Percentiles rank a stretch among this genome's conserved stretches.
phyloP scores from a whole-genome alignment of 2,329 filamentous ascomycete species.

The Hypoxylon sp. region DNA sequence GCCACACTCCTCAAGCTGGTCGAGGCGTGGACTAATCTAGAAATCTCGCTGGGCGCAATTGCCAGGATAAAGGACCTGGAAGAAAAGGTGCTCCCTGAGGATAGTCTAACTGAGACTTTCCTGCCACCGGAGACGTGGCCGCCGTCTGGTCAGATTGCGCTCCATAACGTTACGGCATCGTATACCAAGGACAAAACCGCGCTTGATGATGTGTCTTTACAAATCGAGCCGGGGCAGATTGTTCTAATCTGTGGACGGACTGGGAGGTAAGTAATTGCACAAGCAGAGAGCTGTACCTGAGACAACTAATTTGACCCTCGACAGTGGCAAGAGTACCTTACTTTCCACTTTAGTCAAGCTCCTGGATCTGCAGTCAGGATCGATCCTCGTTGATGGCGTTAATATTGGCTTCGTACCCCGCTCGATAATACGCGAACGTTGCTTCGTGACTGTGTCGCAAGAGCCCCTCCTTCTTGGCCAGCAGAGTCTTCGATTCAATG shows the following conservation, averaged over 20 bases:
- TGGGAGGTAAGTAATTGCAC: conserved; percentile 49
- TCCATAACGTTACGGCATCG: conserved; percentile 42
- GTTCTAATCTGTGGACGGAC: conserved; percentile 62
- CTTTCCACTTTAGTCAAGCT: conserved; percentile 36
- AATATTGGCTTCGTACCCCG: conserved; percentile 38
- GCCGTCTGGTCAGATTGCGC: conserved; percentile 36
- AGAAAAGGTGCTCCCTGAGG: conserved; percentile 35
- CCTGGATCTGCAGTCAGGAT: conserved; percentile 40
- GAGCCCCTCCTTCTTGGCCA: conserved; percentile 40
- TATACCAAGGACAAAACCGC: conserved; percentile 40
- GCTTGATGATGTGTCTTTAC: conserved; percentile 40
- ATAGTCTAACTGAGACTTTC: background rate
- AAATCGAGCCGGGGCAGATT: conserved; percentile 53
- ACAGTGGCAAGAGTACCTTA: conserved; percentile 50
- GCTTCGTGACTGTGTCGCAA: conserved; percentile 46
- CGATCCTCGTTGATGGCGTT: conserved; percentile 43
- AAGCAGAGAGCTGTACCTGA: background rate
- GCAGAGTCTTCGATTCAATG: conserved; percentile 44
- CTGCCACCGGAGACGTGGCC: conserved; percentile 42
- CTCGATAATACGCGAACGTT: conserved; percentile 38
- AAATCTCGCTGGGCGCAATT: conserved; percentile 49
- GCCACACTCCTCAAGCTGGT: conserved; percentile 47
- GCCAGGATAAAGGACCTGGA: conserved; percentile 45
- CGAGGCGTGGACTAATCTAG: conserved; percentile 46
- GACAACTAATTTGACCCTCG: conserved; percentile 2